Conservation (phyloP, 371 early-diverging fungal genomes). For the Basidiobolus heterosporus region DNA sequence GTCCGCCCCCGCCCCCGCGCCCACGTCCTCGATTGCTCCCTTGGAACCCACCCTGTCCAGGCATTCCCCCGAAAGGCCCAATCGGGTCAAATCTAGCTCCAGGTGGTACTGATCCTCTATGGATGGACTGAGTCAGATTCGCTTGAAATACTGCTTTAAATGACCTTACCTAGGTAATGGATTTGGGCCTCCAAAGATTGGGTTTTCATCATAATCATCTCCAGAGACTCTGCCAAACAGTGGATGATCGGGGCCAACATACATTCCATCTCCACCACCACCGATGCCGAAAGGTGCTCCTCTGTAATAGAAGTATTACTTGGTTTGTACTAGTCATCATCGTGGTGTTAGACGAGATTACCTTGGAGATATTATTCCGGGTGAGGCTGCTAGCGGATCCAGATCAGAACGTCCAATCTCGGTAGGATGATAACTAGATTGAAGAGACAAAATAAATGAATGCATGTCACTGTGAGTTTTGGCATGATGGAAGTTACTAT, state of each 20-base stretch:
- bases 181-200: slow-evolving; percentile 14
- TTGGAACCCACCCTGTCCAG: slow-evolving; percentile 9
- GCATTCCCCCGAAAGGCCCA: slow-evolving; percentile 48
- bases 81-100: slow-evolving; percentile 91
- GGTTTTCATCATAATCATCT: slow-evolving; percentile 9
- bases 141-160: not conserved
- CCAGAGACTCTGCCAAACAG: slow-evolving; percentile 48
- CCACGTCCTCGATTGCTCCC: slow-evolving; percentile 9
- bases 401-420: slow-evolving; percentile 42
- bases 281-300: slow-evolving; percentile 8
- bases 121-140: not conserved
- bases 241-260: slow-evolving; percentile 80
- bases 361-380: slow-evolving; percentile 9
- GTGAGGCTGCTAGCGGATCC: slow-evolving; percentile 34
- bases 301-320: slow-evolving; percentile 1
- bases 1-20: slow-evolving; percentile 19
- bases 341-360: not conserved
- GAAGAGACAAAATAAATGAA: not conserved
- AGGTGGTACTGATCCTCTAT: slow-evolving; percentile 69
- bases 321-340: not conserved
- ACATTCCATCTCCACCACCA: slow-evolving; percentile 52
- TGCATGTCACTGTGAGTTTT: not conserved
- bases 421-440: slow-evolving; percentile 16
- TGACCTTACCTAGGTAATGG: slow-evolving; percentile 19
- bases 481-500: not conserved